Evolutionary conservation across 305 asterid species (phyloP).

Genomic region (Fraxinus greggii): DNA sequence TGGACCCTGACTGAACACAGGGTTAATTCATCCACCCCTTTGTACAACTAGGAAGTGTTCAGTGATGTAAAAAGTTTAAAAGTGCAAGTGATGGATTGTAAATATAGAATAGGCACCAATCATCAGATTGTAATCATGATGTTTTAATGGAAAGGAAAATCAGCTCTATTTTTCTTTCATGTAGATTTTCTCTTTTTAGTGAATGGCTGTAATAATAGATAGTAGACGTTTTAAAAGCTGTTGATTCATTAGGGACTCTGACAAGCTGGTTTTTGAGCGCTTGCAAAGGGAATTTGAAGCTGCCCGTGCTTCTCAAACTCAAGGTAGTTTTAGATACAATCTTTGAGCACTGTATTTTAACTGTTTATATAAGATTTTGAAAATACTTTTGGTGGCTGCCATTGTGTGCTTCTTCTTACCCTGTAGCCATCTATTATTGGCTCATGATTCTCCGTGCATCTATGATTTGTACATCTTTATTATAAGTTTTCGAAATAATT

Average conservation of each 20-base stretch:
- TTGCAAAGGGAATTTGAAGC: conserved; percentile 86
- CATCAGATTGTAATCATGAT: background rate
- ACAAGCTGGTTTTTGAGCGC: conserved; percentile 84
- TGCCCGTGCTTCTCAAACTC: conserved; percentile 81
- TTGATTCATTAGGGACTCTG: conserved; percentile 73
- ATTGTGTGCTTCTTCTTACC: background rate
- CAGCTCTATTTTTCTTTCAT: conserved; percentile 2
- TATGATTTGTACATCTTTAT: background rate
- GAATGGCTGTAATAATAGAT: conserved; percentile 8
- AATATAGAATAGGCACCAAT: background rate
- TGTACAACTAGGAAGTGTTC: background rate
- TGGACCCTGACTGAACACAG: background rate
- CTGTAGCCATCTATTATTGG: background rate
- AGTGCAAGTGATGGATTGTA: background rate
- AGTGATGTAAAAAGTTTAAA: background rate
- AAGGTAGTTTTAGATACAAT: conserved; percentile 50
- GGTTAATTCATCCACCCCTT: background rate
- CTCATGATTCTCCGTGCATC: background rate
- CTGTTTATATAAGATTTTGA: background rate
- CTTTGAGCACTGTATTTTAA: background rate
- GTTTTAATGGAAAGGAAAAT: background rate
- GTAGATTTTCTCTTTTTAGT: background rate
- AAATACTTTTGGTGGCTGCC: background rate
- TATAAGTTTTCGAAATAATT: background rate
- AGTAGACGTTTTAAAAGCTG: conserved; percentile 26